Percentiles rank a stretch among this genome's conserved stretches.
phyloP scores from a whole-genome alignment of 768 basidiomycete species.

The Termitomyces sp. region DNA sequence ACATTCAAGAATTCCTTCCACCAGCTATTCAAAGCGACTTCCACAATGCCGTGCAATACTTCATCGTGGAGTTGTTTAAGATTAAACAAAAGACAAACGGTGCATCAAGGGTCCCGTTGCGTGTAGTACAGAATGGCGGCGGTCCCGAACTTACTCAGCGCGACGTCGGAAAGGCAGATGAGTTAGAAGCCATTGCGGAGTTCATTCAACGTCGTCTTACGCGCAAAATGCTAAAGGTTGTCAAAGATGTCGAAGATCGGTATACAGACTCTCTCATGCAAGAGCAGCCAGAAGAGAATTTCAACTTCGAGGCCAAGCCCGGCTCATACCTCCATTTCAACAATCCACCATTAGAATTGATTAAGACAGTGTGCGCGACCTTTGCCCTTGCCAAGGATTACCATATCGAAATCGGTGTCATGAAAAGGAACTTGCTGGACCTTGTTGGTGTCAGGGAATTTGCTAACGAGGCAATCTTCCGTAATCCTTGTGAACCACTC shows the following conservation, averaged over 20 bases:
- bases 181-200: conserved; percentile 60
- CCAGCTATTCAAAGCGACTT: conserved; percentile 78
- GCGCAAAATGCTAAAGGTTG: conserved; percentile 65
- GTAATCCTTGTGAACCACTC: conserved; percentile 87
- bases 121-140: conserved; percentile 56
- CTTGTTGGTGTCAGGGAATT: conserved; percentile 85
- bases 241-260: conserved; percentile 57
- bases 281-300: conserved; percentile 45
- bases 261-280: conserved; percentile 56
- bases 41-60: conserved; percentile 64
- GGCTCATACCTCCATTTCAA: conserved; percentile 77
- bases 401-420: conserved; percentile 78
- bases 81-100: conserved; percentile 61
- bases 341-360: conserved; percentile 82
- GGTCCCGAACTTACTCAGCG: conserved; percentile 59
- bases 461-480: conserved; percentile 76
- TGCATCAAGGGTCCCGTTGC: conserved; percentile 61
- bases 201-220: conserved; percentile 82
- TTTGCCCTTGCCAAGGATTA: conserved; percentile 78
- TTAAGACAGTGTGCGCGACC: conserved; percentile 82
- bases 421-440: conserved; percentile 88
- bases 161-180: conserved; percentile 63
- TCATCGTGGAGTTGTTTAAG: conserved; percentile 80
- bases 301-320: conserved; percentile 81
- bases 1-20: conserved; percentile 86